These are phyloP conservation scores for Tremellales sp. DNA, from an alignment of 1,284 basidiomycete genomes.

Conservation along the genomic window DNA sequence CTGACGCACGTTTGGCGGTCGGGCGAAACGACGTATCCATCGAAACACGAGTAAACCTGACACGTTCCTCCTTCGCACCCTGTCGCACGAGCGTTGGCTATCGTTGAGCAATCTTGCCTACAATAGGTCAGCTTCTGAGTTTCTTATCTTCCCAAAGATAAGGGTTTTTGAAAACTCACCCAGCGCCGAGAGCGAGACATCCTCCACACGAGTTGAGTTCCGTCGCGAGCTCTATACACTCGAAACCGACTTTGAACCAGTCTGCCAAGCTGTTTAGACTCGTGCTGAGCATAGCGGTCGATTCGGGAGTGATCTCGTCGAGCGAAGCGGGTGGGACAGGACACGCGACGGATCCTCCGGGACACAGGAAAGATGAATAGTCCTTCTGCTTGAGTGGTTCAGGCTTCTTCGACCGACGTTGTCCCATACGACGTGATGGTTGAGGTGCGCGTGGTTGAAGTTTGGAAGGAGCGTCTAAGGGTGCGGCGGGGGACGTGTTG, in stretches of 20 bases:
- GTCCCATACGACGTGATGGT: conserved; percentile 42
- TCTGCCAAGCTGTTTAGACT: conserved; percentile 41
- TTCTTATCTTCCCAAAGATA: too few species aligned
- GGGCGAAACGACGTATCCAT: conserved; percentile 42
- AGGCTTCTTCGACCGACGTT: conserved; percentile 30
- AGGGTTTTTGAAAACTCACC: conserved; percentile 34
- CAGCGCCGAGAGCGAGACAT: conserved; percentile 44
- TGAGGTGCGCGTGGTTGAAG: conserved; percentile 35
- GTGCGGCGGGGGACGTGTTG: conserved; percentile 8
- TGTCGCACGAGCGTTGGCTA: conserved; percentile 42
- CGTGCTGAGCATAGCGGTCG: conserved; percentile 22
- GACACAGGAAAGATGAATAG: conserved; percentile 49
- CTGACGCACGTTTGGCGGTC: conserved; percentile 41
- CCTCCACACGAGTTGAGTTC: conserved; percentile 49
- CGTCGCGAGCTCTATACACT: conserved; percentile 47
- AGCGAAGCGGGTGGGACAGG: conserved; percentile 27
- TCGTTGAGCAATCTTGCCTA: conserved; percentile 48
- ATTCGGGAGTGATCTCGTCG: conserved; percentile 26
- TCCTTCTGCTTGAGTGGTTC: conserved; percentile 44
- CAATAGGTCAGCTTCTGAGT: not conserved
- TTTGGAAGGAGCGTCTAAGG: conserved; percentile 23
- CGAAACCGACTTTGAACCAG: conserved; percentile 50
- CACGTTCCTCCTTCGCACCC: conserved; percentile 43
- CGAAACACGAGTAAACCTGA: conserved; percentile 43
- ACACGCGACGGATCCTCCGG: conserved; percentile 44